Conservation (phyloP, 2,329 filamentous ascomycete species). For the Chalaropsis thielavioides region DNA sequence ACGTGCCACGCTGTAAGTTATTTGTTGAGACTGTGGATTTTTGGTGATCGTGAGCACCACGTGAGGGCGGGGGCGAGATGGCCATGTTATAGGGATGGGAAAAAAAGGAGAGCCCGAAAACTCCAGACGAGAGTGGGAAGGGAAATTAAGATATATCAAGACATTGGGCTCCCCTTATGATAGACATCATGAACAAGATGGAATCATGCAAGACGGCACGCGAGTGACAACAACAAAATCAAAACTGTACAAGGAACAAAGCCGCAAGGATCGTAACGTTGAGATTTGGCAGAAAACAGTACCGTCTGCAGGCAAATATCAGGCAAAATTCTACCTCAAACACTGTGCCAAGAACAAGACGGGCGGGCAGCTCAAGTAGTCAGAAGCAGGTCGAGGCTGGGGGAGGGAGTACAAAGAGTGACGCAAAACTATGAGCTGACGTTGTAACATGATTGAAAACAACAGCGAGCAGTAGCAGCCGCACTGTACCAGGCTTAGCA, state of each 20-base stretch:
- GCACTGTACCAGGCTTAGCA: neutral
- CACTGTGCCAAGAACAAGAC: neutral
- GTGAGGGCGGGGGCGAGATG: neutral
- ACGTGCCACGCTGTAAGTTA: neutral
- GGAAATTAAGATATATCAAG: neutral
- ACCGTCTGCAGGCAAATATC: neutral
- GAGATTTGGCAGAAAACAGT: neutral
- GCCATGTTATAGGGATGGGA: neutral
- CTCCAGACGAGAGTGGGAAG: neutral
- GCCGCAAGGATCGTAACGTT: neutral
- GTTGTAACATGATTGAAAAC: neutral
- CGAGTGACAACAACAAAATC: neutral
- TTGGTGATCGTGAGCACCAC: neutral
- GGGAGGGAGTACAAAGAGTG: neutral
- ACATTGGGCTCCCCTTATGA: neutral
- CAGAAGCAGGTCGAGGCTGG: neutral
- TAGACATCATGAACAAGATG: neutral
- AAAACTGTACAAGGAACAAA: neutral
- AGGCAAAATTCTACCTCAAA: neutral
- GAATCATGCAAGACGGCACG: conserved; percentile 9
- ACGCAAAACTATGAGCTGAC: neutral
- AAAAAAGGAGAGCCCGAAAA: neutral
- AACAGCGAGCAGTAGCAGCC: neutral
- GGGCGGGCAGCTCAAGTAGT: neutral
- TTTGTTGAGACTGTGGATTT: neutral